Conservation (phyloP, 257 asterid genomes). For the Ajuga chamaepitys region DNA sequence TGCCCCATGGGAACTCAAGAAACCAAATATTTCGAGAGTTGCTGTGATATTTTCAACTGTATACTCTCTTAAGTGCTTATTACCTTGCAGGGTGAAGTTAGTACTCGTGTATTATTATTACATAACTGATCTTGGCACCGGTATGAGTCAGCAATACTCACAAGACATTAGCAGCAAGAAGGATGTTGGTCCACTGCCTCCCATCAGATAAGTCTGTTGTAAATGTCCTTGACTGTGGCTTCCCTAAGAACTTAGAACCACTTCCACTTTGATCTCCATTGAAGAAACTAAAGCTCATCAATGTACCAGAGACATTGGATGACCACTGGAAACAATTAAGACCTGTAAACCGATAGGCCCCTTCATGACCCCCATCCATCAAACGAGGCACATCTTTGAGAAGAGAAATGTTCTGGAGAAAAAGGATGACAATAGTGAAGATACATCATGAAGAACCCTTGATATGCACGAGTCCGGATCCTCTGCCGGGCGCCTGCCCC, state of each 20-base stretch:
- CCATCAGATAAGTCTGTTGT: slow-evolving; percentile 36
- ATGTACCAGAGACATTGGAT: slow-evolving; percentile 30
- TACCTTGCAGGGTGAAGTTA: neutral
- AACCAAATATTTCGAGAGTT: neutral
- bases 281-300: slow-evolving; percentile 50
- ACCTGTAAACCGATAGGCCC: slow-evolving; percentile 38
- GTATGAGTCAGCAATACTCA: slow-evolving; percentile 28
- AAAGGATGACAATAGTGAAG: slow-evolving; percentile 17
- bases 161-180: slow-evolving; percentile 62
- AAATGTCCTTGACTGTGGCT: slow-evolving; percentile 33
- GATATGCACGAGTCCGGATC: too few species aligned
- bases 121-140: neutral
- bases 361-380: slow-evolving; percentile 41
- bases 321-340: slow-evolving; percentile 41
- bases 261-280: slow-evolving; percentile 40
- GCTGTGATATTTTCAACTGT: neutral
- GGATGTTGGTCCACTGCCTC: slow-evolving; percentile 63
- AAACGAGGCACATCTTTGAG: slow-evolving; percentile 37
- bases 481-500: too few species aligned
- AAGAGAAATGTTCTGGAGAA: slow-evolving; percentile 36
- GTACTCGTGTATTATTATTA: neutral
- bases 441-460: too few species aligned
- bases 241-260: slow-evolving; percentile 25
- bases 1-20: too few species aligned
- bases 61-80: neutral